These are phyloP conservation scores for Dryadomyces quercus-mongolicae DNA, from an alignment of 2,329 filamentous ascomycete genomes.

Conservation along the genomic window DNA sequence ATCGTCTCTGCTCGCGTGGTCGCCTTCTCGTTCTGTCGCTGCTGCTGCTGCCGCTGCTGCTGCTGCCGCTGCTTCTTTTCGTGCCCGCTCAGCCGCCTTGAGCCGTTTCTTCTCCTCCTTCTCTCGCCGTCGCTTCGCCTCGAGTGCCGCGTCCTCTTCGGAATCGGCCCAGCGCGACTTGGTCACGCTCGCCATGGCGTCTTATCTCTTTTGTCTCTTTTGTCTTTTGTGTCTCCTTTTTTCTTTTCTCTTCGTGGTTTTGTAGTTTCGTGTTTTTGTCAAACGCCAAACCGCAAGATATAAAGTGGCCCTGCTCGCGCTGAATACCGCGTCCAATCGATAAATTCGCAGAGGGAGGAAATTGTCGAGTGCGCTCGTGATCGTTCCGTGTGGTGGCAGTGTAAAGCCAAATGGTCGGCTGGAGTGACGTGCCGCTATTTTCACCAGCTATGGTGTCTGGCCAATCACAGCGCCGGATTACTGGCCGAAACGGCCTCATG, in stretches of 20 bases:
- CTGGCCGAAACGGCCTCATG: neutral
- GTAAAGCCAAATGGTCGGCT: neutral
- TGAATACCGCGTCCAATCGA: too few relatives aligned
- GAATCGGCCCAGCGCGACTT: slow-evolving; percentile 83
- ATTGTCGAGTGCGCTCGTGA: neutral
- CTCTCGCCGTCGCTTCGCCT: slow-evolving; percentile 61
- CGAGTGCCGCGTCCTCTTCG: slow-evolving; percentile 65
- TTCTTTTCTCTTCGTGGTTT: neutral
- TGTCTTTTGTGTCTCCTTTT: too few relatives aligned
- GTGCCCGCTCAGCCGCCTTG: slow-evolving; percentile 45
- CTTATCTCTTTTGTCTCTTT: neutral
- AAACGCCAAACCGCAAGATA: too few relatives aligned
- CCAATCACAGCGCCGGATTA: slow-evolving; percentile 1
- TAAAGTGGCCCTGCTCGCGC: too few relatives aligned
- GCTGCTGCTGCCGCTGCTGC: slow-evolving; percentile 12
- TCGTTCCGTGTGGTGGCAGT: neutral
- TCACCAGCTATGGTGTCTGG: neutral
- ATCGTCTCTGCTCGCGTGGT: slow-evolving; percentile 15
- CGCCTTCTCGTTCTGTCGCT: slow-evolving; percentile 13
- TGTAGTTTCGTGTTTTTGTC: neutral
- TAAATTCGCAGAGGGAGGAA: too few relatives aligned
- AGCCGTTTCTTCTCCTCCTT: slow-evolving; percentile 82
- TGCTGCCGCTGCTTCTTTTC: slow-evolving; percentile 22
- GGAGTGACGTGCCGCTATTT: neutral
- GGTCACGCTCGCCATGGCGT: slow-evolving; percentile 42